Conservation (phyloP, 2,329 filamentous ascomycete species). For the Cyphellophora europaea region DNA sequence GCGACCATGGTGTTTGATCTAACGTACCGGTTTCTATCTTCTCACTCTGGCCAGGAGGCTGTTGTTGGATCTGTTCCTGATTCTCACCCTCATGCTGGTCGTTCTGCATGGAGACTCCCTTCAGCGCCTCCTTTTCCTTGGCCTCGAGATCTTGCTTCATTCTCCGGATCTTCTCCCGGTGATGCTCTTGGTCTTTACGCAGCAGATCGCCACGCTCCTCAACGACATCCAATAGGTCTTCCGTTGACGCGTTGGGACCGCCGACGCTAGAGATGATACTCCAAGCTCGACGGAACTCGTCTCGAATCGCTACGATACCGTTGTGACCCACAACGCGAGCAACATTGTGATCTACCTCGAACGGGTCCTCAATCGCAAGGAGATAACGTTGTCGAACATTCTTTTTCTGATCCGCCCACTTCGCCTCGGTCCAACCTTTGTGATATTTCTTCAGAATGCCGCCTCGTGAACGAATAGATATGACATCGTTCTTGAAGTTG, state of each 20-base stretch:
- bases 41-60: neutral
- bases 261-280: constrained; percentile 38
- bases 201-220: constrained; percentile 16
- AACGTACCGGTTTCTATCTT: constrained; percentile 15
- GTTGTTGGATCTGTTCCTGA: too few species aligned
- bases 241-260: constrained; percentile 19
- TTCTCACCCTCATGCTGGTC: neutral
- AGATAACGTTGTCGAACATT: constrained; percentile 70
- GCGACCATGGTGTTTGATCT: neutral
- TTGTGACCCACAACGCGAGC: constrained; percentile 76
- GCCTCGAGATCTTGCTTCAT: constrained; percentile 14
- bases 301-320: constrained; percentile 70
- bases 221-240: constrained; percentile 20
- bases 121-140: constrained; percentile 11
- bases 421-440: constrained; percentile 82
- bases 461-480: constrained; percentile 64
- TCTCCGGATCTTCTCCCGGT: constrained; percentile 12
- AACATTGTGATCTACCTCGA: constrained; percentile 80
- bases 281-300: constrained; percentile 77
- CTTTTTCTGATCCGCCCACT: constrained; percentile 46
- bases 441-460: constrained; percentile 64
- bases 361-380: constrained; percentile 86
- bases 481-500: constrained; percentile 69
- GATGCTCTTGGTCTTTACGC: constrained; percentile 16
- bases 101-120: constrained; percentile 1